phyloP scores from a whole-genome alignment of 2,329 filamentous ascomycete species.

The Graphium sp. region DNA sequence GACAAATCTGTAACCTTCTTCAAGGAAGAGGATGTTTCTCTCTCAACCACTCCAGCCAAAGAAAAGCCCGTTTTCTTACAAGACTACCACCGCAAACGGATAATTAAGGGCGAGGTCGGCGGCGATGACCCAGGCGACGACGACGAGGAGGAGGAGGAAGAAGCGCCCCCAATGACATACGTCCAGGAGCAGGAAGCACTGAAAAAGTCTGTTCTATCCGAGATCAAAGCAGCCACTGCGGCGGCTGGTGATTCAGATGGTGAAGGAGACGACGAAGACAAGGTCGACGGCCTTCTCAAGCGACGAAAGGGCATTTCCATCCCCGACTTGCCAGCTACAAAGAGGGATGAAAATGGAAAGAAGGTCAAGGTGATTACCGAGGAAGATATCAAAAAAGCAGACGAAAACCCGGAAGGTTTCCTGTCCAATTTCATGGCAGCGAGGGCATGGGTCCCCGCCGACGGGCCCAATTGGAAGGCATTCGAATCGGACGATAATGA shows the following conservation, averaged over 20 bases:
- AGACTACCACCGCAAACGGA: conserved; percentile 84
- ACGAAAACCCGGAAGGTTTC: conserved; percentile 81
- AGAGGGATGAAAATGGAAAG: conserved; percentile 7
- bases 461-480: conserved; percentile 52
- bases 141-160: conserved; percentile 21
- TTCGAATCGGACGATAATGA: conserved; percentile 85
- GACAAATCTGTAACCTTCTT: conserved; percentile 52
- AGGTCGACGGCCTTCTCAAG: conserved; percentile 36
- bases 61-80: conserved; percentile 73
- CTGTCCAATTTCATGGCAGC: conserved; percentile 92
- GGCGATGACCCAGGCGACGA: conserved; percentile 23
- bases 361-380: conserved; percentile 24
- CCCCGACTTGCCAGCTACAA: conserved; percentile 12
- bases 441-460: conserved; percentile 69
- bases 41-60: too few relatives aligned
- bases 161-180: conserved; percentile 49
- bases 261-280: conserved; percentile 30
- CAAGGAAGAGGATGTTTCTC: conserved; percentile 28
- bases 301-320: conserved; percentile 22
- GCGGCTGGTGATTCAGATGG: conserved; percentile 20
- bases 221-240: conserved; percentile 53
- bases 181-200: conserved; percentile 75
- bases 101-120: conserved; percentile 56
- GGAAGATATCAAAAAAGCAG: conserved; percentile 55
- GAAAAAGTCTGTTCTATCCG: conserved; percentile 59